Conservation (phyloP, 2,329 filamentous ascomycete genomes). For the Cytospora chrysosperma region DNA sequence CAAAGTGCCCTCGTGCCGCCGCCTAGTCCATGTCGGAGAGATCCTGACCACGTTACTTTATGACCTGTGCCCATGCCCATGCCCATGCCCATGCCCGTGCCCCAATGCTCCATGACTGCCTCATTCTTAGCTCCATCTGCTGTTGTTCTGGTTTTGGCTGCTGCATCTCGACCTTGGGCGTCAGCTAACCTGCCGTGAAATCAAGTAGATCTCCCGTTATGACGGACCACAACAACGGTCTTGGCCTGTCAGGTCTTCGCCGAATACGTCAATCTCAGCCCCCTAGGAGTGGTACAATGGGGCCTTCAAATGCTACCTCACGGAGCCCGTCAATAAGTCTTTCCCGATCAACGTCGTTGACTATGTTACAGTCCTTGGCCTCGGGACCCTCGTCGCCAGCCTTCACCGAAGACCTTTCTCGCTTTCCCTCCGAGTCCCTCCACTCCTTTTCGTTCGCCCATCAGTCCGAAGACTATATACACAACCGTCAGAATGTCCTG, state of each 20-base stretch:
- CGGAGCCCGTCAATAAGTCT: conserved; percentile 55
- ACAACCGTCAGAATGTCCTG: conserved; percentile 87
- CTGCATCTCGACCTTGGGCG: conserved; percentile 27
- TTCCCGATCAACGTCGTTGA: conserved; percentile 71
- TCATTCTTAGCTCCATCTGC: conserved; percentile 17
- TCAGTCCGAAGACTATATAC: conserved; percentile 87
- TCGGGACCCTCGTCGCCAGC: conserved; percentile 70
- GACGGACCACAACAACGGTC: conserved; percentile 81
- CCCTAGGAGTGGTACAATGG: conserved; percentile 60
- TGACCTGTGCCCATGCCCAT: not conserved
- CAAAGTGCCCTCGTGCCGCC: conserved; percentile 7
- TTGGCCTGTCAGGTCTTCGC: conserved; percentile 82
- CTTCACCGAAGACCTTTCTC: conserved; percentile 83
- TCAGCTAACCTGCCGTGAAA: conserved; percentile 17
- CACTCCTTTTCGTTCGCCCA: conserved; percentile 98
- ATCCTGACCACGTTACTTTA: conserved; percentile 28
- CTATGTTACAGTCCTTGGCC: conserved; percentile 58
- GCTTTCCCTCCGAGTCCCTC: conserved; percentile 92
- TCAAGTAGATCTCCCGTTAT: conserved; percentile 71
- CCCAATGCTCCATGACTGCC: conserved; percentile 6
- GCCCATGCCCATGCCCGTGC: not conserved
- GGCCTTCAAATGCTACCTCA: conserved; percentile 60
- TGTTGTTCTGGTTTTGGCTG: conserved; percentile 22
- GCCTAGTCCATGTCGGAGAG: conserved; percentile 4
- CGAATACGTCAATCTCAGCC: conserved; percentile 87